Conservation (phyloP, 2,329 filamentous ascomycete species). For the Alternaria sp. region DNA sequence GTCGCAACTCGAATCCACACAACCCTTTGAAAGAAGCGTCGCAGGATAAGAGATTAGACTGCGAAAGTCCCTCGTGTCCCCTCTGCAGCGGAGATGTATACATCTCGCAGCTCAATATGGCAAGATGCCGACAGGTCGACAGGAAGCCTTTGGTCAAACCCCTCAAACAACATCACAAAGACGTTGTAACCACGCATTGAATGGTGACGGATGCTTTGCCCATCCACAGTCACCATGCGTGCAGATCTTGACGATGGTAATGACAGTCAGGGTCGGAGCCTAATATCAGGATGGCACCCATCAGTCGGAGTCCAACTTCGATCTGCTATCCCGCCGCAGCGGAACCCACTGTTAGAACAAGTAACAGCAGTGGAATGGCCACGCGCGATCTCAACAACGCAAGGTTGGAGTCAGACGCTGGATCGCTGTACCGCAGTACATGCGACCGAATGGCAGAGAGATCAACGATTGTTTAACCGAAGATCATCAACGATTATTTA, state of each 20-base stretch:
- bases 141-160: background rate
- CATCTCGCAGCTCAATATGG: conserved; percentile 11
- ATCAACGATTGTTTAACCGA: background rate
- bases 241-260: background rate
- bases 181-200: too few relatives aligned
- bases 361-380: background rate
- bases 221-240: background rate
- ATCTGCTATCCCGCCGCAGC: background rate
- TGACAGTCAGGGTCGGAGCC: background rate
- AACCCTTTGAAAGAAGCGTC: background rate
- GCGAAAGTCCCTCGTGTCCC: background rate
- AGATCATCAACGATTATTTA: too few relatives aligned
- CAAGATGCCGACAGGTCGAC: too few relatives aligned
- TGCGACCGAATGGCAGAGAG: background rate
- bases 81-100: conserved; percentile 11
- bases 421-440: background rate
- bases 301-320: background rate
- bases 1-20: background rate
- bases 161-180: too few relatives aligned
- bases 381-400: background rate
- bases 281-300: background rate
- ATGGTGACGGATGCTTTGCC: background rate
- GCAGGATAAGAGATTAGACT: background rate
- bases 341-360: background rate
- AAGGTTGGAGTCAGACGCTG: background rate